Percentiles rank a stretch among this genome's conserved stretches.
Evolutionary conservation across 2,329 filamentous ascomycete species (phyloP).

Genomic region (Dactylella cylindrospora): DNA sequence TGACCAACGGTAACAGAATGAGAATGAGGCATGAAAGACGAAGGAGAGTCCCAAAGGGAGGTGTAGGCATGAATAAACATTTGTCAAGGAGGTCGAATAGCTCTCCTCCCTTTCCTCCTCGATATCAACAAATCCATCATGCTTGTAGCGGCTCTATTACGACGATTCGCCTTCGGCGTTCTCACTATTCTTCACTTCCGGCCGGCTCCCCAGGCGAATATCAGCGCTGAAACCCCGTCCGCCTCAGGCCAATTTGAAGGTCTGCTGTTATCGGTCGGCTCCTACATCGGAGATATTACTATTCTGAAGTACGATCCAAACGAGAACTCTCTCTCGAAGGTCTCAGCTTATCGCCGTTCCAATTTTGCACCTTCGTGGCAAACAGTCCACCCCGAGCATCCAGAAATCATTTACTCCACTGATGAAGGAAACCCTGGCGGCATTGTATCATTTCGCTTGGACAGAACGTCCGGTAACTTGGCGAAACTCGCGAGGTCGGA

Average conservation of each 20-base stretch:
- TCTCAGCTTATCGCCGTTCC: constrained; percentile 16
- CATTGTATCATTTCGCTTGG: constrained; percentile 17
- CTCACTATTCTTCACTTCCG: constrained; percentile 4
- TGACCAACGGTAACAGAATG: no score
- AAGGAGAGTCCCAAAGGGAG: no score
- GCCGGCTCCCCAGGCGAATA: not conserved
- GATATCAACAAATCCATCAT: constrained; percentile 7
- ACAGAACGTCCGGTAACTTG: constrained; percentile 7
- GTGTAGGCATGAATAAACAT: no score
- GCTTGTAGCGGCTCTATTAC: constrained; percentile 20
- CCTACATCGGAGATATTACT: constrained; percentile 24
- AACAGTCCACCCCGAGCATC: constrained; percentile 11
- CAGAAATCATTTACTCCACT: constrained; percentile 23
- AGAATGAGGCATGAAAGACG: no score
- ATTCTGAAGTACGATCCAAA: constrained; percentile 36
- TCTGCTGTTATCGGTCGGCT: constrained; percentile 23
- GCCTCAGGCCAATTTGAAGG: constrained; percentile 1
- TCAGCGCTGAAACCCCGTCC: not conserved
- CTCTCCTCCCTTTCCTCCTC: no score
- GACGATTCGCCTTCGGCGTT: constrained; percentile 18
- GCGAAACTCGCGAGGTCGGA: constrained; percentile 17
- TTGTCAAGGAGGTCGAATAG: no score
- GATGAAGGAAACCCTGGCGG: constrained; percentile 35
- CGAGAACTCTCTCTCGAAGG: constrained; percentile 1
- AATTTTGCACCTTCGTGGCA: constrained; percentile 35